phyloP scores from a whole-genome alignment of 192 early-diverging fungal genomes.

The Gryganskiella cystojenkinii region DNA sequence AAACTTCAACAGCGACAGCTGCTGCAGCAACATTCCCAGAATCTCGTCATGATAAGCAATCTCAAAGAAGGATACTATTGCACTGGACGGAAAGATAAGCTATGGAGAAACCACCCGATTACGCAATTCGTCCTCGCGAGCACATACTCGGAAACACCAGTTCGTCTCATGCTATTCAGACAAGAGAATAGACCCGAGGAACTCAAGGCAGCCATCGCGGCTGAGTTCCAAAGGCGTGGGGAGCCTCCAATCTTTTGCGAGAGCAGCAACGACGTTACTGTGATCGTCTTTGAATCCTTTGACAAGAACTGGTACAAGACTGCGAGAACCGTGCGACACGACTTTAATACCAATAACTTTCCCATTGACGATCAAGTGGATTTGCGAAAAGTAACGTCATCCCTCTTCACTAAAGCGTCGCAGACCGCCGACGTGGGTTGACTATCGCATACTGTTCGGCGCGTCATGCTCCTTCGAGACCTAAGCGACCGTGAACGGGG shows the following conservation, averaged over 20 bases:
- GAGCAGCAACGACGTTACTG: constrained; percentile 2
- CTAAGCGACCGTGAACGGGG: too few relatives aligned
- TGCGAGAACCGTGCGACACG: neutral
- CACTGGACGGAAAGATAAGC: too few relatives aligned
- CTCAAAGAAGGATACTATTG: too few relatives aligned
- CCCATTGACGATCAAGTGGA: neutral
- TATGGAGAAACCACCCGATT: too few relatives aligned
- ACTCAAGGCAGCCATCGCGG: constrained; percentile 15
- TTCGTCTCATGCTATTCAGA: neutral
- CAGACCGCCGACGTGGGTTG: too few relatives aligned
- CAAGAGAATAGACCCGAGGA: constrained; percentile 3
- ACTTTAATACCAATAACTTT: constrained; percentile 1
- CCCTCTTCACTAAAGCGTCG: too few relatives aligned
- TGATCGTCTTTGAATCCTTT: constrained; percentile 2
- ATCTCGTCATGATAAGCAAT: too few relatives aligned
- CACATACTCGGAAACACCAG: constrained; percentile 1
- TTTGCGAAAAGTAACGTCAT: constrained; percentile 8
- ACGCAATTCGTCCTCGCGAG: constrained; percentile 10
- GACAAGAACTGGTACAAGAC: neutral
- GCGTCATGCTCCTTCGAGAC: too few relatives aligned
- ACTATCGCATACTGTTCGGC: too few relatives aligned
- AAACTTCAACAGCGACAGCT: too few relatives aligned
- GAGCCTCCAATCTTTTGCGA: constrained; percentile 16
- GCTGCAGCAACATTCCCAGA: too few relatives aligned
- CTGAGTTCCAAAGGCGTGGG: constrained; percentile 7